Evolutionary conservation across 2,329 filamentous ascomycete species (phyloP), one percentile per base, ranked within the genome.

Genomic region (Paecilomyces niveus): DNA sequence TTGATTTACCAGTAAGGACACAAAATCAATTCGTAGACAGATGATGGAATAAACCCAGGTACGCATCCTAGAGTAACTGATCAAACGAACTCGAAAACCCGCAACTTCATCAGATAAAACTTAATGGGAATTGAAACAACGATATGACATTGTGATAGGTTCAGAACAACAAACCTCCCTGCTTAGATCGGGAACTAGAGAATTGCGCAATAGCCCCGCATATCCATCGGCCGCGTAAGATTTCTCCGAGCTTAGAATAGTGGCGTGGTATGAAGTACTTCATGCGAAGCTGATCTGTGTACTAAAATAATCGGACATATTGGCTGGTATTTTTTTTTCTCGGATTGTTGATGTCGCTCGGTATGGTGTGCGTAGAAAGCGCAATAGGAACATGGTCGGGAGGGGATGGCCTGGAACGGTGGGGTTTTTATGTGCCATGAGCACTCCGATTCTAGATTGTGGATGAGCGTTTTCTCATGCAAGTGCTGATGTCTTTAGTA

Each of bases 121-220:
- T 10, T 45, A 45, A 45, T 45, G 39, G 15, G 18, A 2, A n/a
- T 45, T 45, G 18, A 45, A 5, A 9, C n/a, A 9, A 9, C 39
- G 15, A 45, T 21, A 18, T 18, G n/a, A 21, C 15, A 45, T 45
- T n/a, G 39, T 45, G 15, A 45, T 45, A 45, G 39, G 56, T 64
- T 71, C 7, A 18, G 39, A 45, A 45, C 21, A 45, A 4, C 15
- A n/a, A 45, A 45, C n/a, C 1, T 21, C 39, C 39, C 39, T 45
- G 39, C 39, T 45, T 21, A 21, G n/a, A 45, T 8, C n/a, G n/a
- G 39, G 15, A 18, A 45, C 39, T 45, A 45, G 39, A 45, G 39
- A 45, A 45, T 45, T 45, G 39, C 39, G 39, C 39, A 45, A 45
- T 45, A 9, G 39, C 39, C 39, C 39, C 39, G 39, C 39, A 45